Evolutionary conservation across 2,329 filamentous ascomycete genomes (phyloP), one percentile per base, ranked within the genome.

Genomic region (Calonectria ilicicola): DNA sequence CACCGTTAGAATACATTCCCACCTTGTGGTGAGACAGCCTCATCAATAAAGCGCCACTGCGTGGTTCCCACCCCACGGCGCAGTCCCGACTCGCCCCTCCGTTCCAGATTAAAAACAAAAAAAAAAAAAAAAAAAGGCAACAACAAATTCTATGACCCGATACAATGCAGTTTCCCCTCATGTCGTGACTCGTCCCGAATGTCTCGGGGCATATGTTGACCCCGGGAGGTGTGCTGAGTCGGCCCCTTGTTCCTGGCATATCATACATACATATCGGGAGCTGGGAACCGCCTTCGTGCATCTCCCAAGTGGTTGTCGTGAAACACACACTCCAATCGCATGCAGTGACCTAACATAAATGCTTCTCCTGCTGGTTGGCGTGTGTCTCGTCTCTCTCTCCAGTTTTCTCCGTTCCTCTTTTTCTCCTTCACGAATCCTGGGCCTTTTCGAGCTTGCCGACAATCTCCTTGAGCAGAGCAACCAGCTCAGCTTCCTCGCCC

Each of bases 401-500:
- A 40, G 35, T 60, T 60, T 40, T 60, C 12, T 47, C n/a, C n/a
- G 9, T 17, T 40, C 14, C 23, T n/a, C 9, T 26, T 10, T 38
- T 3, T 10, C 4, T 42, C 12, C 12, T 19, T 72, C 69, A 72
- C 21, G 58, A 74, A 46, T 69, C 72, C 82, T 85, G 87, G 68
- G 82, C 82, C 82, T 83, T 84, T 51, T 81, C 82, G 47, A 89
- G 76, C 78, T 82, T 83, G 40, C 81, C 84, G 77, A 92, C 87
- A 72, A 94, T 87, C 69, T 94, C 93, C 83, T 87, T 91, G 76
- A 93, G 82, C 81, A 95, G 84, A 66, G 89, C 89, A 64, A 89
- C 87, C 80, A 96, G 81, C 82, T 93, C 90, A 75, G 85, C 85
- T 84, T 92, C 90, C 84, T 90, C 91, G 15, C 93, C 93, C 86